These are phyloP conservation scores for Penicillium longicatenatum DNA, from an alignment of 495 filamentous ascomycete species.

Conservation along the genomic window DNA sequence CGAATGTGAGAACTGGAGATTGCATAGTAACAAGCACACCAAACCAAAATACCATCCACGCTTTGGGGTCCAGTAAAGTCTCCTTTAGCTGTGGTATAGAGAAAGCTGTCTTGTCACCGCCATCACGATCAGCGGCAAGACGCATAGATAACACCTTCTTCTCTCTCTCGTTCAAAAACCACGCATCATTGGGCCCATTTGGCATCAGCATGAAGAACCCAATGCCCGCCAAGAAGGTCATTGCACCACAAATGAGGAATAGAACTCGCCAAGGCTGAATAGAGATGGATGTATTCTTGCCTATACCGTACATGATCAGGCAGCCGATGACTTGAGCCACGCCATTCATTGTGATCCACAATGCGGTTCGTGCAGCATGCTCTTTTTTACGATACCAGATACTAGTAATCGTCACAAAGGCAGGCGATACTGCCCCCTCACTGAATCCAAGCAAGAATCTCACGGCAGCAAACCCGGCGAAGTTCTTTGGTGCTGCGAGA, in stretches of 20 bases:
- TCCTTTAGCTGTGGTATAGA: slow-evolving; percentile 59
- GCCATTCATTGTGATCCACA: slow-evolving; percentile 59
- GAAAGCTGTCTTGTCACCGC: slow-evolving; percentile 59
- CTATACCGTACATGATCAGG: slow-evolving; percentile 58
- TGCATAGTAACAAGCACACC: slow-evolving; percentile 41
- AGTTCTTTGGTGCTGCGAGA: slow-evolving; percentile 46
- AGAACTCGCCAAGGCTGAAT: slow-evolving; percentile 51
- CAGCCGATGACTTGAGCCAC: slow-evolving; percentile 56
- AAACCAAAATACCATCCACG: slow-evolving; percentile 61
- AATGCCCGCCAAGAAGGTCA: slow-evolving; percentile 52
- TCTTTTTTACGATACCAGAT: slow-evolving; percentile 47
- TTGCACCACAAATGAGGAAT: slow-evolving; percentile 51
- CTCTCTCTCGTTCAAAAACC: slow-evolving; percentile 56
- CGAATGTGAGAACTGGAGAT: slow-evolving; percentile 32
- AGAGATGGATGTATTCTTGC: slow-evolving; percentile 34
- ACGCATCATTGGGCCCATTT: slow-evolving; percentile 58
- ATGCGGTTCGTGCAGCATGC: slow-evolving; percentile 37
- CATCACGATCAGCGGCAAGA: slow-evolving; percentile 58
- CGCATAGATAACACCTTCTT: slow-evolving; percentile 55
- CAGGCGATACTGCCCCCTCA: slow-evolving; percentile 45
- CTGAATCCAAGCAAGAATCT: slow-evolving; percentile 51
- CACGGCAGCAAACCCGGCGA: slow-evolving; percentile 46
- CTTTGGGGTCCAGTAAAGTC: slow-evolving; percentile 56
- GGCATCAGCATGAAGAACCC: slow-evolving; percentile 58
- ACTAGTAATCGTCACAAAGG: slow-evolving; percentile 28